Percentiles rank a stretch among this genome's conserved stretches.
These are phyloP conservation scores for Pythium aphanidermatum DNA, from an alignment of 352 stramenopile species.

Conservation along the genomic window DNA sequence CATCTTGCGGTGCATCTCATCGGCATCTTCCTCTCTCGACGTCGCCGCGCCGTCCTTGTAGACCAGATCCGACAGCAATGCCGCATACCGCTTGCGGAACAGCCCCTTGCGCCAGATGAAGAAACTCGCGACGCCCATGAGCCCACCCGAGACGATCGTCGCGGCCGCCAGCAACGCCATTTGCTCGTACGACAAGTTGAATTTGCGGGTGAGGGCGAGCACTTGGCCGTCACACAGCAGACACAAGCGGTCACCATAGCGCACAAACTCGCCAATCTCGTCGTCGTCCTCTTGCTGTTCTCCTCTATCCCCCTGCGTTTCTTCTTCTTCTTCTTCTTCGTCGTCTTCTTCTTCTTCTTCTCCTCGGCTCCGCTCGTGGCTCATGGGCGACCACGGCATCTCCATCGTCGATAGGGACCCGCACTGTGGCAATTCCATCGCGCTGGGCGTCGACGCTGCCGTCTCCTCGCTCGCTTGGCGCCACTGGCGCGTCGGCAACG, in stretches of 20 bases:
- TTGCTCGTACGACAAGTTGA: conserved; percentile 75
- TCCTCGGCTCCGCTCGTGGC: conserved; percentile 28
- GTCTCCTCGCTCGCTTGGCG: conserved; percentile 16
- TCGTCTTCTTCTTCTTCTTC: not conserved
- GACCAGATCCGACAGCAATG: conserved; percentile 44
- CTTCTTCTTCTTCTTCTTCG: conserved; percentile 25
- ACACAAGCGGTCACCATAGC: conserved; percentile 65
- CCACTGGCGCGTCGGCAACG: conserved; percentile 2
- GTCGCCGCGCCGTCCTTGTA: conserved; percentile 12
- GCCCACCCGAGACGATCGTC: conserved; percentile 43
- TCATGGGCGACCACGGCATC: conserved; percentile 13
- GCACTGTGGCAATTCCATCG: conserved; percentile 10
- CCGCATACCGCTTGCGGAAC: conserved; percentile 68
- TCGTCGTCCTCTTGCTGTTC: not conserved
- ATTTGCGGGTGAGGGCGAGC: conserved; percentile 57
- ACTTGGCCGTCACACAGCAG: conserved; percentile 73
- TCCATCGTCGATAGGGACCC: conserved; percentile 15
- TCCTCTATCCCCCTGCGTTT: too few species aligned
- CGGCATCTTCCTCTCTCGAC: not conserved
- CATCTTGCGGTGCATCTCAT: conserved; percentile 10
- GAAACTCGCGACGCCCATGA: conserved; percentile 61
- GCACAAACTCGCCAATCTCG: conserved; percentile 45
- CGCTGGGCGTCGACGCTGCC: not conserved
- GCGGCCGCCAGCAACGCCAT: conserved; percentile 50
- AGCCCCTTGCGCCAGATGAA: conserved; percentile 66